Evolutionary conservation across 2,329 filamentous ascomycete species (phyloP).

Genomic region (Phaeosphaeria sp.): DNA sequence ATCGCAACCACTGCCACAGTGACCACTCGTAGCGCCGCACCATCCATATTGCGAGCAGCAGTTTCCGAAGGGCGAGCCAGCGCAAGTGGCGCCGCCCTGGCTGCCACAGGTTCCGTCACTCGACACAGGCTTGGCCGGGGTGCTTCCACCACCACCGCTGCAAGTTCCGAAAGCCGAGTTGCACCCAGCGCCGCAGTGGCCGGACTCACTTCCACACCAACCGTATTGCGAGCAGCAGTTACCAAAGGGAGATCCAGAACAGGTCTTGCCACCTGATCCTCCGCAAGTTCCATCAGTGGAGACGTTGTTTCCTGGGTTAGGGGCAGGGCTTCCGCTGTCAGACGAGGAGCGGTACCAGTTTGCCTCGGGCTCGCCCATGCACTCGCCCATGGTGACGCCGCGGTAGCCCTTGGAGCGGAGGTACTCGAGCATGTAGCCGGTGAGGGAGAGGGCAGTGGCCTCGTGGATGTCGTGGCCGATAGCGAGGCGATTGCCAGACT

Average conservation of each 20-base stretch:
- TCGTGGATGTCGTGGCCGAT: slow-evolving; percentile 61
- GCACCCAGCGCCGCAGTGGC: slow-evolving; percentile 44
- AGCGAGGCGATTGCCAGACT: slow-evolving; percentile 53
- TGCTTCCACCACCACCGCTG: slow-evolving; percentile 2
- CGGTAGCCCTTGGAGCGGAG: slow-evolving; percentile 50
- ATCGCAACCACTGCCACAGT: slow-evolving; percentile 19
- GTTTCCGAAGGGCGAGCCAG: slow-evolving; percentile 16
- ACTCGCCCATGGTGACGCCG: slow-evolving; percentile 57
- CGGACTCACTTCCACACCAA: slow-evolving; percentile 46
- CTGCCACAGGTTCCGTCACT: slow-evolving; percentile 18
- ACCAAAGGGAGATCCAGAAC: slow-evolving; percentile 40
- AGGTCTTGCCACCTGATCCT: slow-evolving; percentile 28
- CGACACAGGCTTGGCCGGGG: slow-evolving; percentile 7
- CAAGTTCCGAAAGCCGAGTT: slow-evolving; percentile 40
- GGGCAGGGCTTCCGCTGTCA: slow-evolving; percentile 21
- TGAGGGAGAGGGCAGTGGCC: slow-evolving; percentile 53
- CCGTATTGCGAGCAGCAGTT: slow-evolving; percentile 55
- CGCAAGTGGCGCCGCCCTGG: slow-evolving; percentile 11
- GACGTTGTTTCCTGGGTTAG: slow-evolving; percentile 19
- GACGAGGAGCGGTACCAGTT: slow-evolving; percentile 58
- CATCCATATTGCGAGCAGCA: slow-evolving; percentile 19
- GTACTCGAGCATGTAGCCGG: slow-evolving; percentile 52
- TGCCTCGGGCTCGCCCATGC: slow-evolving; percentile 53
- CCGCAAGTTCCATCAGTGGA: slow-evolving; percentile 31
- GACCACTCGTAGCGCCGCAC: slow-evolving; percentile 16